Conservation (phyloP, 257 asterid genomes). For the Salvia miltiorrhiza region DNA sequence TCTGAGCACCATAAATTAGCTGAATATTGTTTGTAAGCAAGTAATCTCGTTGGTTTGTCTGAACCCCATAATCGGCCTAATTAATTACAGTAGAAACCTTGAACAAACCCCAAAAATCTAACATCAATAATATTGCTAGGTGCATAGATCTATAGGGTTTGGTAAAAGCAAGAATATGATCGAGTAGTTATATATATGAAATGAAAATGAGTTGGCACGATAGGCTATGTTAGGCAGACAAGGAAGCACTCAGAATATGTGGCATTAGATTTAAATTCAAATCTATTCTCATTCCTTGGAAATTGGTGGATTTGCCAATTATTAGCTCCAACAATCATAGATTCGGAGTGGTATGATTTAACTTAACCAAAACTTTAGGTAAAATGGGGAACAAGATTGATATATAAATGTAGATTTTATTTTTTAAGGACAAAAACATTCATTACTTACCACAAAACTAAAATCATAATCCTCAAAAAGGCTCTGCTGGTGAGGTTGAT, state of each 20-base stretch:
- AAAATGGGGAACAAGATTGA: neutral
- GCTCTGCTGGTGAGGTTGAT: neutral
- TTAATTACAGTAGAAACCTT: neutral
- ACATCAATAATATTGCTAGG: conserved; percentile 11
- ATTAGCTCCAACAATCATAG: conserved; percentile 10
- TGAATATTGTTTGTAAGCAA: neutral
- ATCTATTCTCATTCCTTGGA: conserved; percentile 30
- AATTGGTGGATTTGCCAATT: conserved; percentile 25
- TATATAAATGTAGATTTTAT: neutral
- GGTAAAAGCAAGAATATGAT: conserved; percentile 19
- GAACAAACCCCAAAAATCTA: neutral
- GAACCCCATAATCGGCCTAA: neutral
- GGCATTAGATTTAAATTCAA: conserved; percentile 20
- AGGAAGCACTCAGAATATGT: conserved; percentile 35
- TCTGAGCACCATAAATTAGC: too few relatives aligned
- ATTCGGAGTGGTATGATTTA: conserved; percentile 21
- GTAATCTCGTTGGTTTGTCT: neutral
- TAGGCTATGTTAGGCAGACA: conserved; percentile 38
- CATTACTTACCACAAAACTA: neutral
- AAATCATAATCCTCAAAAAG: conserved; percentile 1
- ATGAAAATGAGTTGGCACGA: conserved; percentile 33
- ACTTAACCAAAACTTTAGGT: neutral
- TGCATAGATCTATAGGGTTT: conserved; percentile 13
- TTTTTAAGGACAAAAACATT: conserved; percentile 10
- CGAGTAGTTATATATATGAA: neutral